Evolutionary conservation across 1,284 basidiomycete species (phyloP).

Genomic region (Phylloporus gajari): DNA sequence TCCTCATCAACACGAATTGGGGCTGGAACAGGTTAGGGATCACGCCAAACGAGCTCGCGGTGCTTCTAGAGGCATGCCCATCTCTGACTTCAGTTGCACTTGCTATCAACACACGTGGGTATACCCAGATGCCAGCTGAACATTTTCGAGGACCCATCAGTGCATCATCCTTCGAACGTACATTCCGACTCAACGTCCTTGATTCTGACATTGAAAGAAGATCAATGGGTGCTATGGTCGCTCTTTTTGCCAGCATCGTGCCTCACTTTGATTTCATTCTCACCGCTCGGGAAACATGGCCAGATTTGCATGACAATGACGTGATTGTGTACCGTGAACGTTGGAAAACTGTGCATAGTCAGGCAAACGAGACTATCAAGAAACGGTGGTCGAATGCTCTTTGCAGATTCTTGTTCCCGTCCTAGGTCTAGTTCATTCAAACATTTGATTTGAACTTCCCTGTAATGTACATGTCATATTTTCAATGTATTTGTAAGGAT

Average conservation of each 20-base stretch:
- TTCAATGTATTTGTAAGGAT: too few relatives aligned
- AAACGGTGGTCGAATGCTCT: background rate
- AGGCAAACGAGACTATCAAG: background rate
- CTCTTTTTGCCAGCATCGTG: background rate
- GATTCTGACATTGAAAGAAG: background rate
- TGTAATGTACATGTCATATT: too few relatives aligned
- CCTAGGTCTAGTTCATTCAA: background rate
- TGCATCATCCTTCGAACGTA: background rate
- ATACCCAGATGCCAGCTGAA: background rate
- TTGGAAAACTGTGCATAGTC: background rate
- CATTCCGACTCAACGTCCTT: background rate
- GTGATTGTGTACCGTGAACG: too few relatives aligned
- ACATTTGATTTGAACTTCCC: background rate
- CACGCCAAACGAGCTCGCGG: background rate
- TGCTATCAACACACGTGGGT: background rate
- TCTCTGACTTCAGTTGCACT: background rate
- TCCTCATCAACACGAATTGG: background rate
- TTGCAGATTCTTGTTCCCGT: background rate
- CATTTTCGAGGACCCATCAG: background rate
- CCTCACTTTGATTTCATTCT: background rate
- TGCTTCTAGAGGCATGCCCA: background rate
- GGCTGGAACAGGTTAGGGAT: background rate
- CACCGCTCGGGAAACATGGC: background rate
- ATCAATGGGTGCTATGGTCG: background rate
- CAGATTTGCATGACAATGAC: background rate